phyloP scores from a whole-genome alignment of 176 grass and related monocot genomes.

The Triticum dicoccoides region DNA sequence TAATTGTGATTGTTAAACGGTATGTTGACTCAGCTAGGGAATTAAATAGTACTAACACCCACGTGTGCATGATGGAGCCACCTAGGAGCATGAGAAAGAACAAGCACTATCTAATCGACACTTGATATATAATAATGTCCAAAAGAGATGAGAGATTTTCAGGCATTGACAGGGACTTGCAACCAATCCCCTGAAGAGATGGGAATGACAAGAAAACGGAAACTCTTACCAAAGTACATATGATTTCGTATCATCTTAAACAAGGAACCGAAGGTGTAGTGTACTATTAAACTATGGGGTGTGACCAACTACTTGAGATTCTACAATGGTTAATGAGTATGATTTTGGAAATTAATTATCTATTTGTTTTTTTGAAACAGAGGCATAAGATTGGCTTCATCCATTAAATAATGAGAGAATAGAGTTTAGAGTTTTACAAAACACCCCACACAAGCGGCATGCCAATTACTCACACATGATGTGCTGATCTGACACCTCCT shows the following conservation, averaged over 20 bases:
- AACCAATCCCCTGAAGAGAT: conserved; percentile 28
- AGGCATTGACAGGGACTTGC: conserved; percentile 7
- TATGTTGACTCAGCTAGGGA: background rate
- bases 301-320: conserved; percentile 2
- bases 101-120: background rate
- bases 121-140: conserved; percentile 11
- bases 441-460: too few relatives aligned
- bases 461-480: too few relatives aligned
- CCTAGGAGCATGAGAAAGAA: conserved; percentile 3
- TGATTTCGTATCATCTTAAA: conserved; percentile 35
- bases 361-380: background rate
- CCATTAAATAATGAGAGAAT: too few relatives aligned
- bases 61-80: conserved; percentile 21
- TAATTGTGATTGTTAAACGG: conserved; percentile 30
- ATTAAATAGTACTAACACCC: background rate
- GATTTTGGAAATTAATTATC: background rate
- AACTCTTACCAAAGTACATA: conserved; percentile 34
- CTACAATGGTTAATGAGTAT: conserved; percentile 1
- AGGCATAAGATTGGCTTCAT: too few relatives aligned
- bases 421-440: too few relatives aligned
- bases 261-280: conserved; percentile 29
- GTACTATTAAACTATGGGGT: conserved; percentile 1
- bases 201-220: conserved; percentile 47
- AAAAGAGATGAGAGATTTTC: conserved; percentile 32
- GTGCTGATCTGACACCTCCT: too few relatives aligned